Conservation (phyloP, 2,329 filamentous ascomycete species). For the Ophiostoma ulmi region DNA sequence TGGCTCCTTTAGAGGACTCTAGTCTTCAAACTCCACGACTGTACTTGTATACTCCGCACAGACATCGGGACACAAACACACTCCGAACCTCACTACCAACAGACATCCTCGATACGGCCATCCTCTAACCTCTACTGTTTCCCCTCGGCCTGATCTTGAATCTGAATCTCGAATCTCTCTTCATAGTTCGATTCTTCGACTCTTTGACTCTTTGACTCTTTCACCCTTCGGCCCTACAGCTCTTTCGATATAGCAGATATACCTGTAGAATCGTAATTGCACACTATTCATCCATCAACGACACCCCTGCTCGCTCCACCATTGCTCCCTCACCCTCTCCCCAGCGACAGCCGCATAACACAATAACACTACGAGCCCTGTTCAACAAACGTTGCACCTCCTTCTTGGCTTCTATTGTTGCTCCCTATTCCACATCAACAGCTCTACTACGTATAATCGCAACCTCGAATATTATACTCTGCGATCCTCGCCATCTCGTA, state of each 20-base stretch:
- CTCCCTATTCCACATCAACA: not conserved
- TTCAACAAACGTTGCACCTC: not conserved
- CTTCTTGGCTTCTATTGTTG: not conserved
- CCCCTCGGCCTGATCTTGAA: too few relatives aligned
- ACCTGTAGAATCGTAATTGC: not conserved
- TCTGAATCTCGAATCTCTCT: too few relatives aligned
- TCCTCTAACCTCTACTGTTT: not conserved
- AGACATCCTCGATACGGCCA: not conserved
- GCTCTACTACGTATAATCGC: not conserved
- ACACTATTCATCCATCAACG: not conserved
- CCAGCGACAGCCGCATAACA: constrained; percentile 20
- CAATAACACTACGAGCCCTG: constrained; percentile 9
- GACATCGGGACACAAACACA: not conserved
- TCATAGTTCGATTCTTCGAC: not conserved
- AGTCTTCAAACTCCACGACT: not conserved
- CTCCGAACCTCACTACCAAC: not conserved
- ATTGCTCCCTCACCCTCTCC: constrained; percentile 15
- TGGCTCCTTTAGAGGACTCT: not conserved
- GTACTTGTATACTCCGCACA: not conserved
- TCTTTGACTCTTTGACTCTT: not conserved
- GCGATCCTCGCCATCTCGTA: constrained; percentile 6
- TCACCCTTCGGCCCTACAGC: not conserved
- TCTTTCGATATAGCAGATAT: not conserved
- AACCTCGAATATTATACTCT: not conserved
- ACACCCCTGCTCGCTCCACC: constrained; percentile 13